Conservation (phyloP, 2,329 filamentous ascomycete genomes). For the Leptosphaerulina australis region DNA sequence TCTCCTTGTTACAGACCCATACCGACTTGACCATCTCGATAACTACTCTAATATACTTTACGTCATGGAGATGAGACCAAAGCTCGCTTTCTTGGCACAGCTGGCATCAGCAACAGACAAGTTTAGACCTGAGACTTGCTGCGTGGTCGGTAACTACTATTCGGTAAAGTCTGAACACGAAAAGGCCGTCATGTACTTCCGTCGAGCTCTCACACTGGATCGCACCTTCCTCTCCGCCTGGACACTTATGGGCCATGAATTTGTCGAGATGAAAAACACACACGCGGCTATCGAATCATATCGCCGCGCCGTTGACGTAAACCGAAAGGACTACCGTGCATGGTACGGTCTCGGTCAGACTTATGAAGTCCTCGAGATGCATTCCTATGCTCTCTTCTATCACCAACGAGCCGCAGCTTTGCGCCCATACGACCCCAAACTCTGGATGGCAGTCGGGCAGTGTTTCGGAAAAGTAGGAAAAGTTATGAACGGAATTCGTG, state of each 20-base stretch:
- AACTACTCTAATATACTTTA: conserved; percentile 98
- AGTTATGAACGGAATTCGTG: conserved; percentile 88
- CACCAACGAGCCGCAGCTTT: conserved; percentile 94
- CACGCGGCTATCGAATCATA: conserved; percentile 98
- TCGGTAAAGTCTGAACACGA: conserved; percentile 93
- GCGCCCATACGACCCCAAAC: conserved; percentile 95
- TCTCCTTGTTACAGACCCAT: conserved; percentile 69
- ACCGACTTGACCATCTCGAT: conserved; percentile 85
- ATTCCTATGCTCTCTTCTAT: conserved; percentile 96
- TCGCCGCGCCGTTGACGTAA: conserved; percentile 91
- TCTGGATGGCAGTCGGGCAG: conserved; percentile 96
- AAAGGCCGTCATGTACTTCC: conserved; percentile 97
- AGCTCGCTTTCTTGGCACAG: conserved; percentile 90
- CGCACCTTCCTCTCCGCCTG: conserved; percentile 90
- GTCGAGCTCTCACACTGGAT: conserved; percentile 87
- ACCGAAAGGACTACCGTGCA: conserved; percentile 92
- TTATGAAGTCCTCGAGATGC: conserved; percentile 97
- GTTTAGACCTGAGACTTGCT: conserved; percentile 95
- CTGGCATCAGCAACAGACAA: conserved; percentile 90
- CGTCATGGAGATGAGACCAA: conserved; percentile 84
- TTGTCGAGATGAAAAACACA: conserved; percentile 97
- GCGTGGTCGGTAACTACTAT: conserved; percentile 97
- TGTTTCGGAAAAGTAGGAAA: conserved; percentile 90
- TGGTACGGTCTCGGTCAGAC: conserved; percentile 98
- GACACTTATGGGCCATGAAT: conserved; percentile 99